These are phyloP conservation scores for Clavariopsis aquatica DNA, from an alignment of 495 filamentous ascomycete species.

Conservation along the genomic window DNA sequence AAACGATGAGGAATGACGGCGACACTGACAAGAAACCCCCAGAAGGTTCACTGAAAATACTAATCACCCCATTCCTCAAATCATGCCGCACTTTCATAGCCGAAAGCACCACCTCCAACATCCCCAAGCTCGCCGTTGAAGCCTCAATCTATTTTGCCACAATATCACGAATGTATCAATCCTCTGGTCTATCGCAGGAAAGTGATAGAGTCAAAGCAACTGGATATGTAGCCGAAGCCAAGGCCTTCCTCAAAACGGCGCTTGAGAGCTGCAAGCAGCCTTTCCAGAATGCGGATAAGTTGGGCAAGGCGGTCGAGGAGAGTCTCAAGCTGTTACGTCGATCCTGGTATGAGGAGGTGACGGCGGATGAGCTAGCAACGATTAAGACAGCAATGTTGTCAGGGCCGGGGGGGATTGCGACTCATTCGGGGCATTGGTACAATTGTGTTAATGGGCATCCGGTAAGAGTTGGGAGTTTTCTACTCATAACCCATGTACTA, in stretches of 20 bases:
- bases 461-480: neutral
- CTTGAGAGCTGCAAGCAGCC: conserved; percentile 39
- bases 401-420: conserved; percentile 38
- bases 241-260: conserved; percentile 35
- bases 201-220: neutral
- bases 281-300: conserved; percentile 39
- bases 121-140: conserved; percentile 16
- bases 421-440: conserved; percentile 60
- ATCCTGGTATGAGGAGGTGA: conserved; percentile 43
- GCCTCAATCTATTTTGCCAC: conserved; percentile 9
- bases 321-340: conserved; percentile 40
- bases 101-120: neutral
- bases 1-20: neutral
- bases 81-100: conserved; percentile 2
- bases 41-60: neutral
- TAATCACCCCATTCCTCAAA: neutral
- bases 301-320: conserved; percentile 1
- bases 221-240: neutral
- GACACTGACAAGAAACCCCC: neutral
- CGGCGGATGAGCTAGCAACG: conserved; percentile 46
- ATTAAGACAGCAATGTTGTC: conserved; percentile 52
- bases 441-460: conserved; percentile 66
- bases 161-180: neutral
- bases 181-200: neutral
- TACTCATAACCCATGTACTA: neutral